Conservation (phyloP, 306 rosid species). For the Sophora flavescens region DNA sequence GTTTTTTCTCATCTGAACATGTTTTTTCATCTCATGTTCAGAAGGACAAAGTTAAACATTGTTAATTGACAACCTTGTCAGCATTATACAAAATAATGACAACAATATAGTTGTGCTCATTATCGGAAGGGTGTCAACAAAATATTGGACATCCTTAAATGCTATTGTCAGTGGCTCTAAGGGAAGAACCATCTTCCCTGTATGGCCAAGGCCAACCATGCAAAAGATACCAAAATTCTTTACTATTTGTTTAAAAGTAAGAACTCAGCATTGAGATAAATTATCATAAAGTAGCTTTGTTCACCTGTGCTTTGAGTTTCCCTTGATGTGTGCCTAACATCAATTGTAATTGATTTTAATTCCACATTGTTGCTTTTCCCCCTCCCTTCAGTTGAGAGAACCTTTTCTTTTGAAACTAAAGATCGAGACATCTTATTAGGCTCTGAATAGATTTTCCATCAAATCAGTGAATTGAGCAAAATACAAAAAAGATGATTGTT, state of each 20-base stretch:
- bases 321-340: constrained; percentile 45
- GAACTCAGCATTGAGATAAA: constrained; percentile 22
- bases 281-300: constrained; percentile 8
- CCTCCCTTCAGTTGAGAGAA: constrained; percentile 48
- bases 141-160: constrained; percentile 69
- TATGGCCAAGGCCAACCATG: constrained; percentile 47
- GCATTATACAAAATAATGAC: constrained; percentile 36
- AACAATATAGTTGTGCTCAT: constrained; percentile 34
- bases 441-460: constrained; percentile 53
- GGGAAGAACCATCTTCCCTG: constrained; percentile 66
- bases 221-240: constrained; percentile 35
- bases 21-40: constrained; percentile 75
- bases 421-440: constrained; percentile 65
- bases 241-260: constrained; percentile 35
- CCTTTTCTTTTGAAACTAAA: constrained; percentile 56
- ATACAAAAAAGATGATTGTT: constrained; percentile 23
- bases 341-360: constrained; percentile 54
- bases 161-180: constrained; percentile 58
- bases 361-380: constrained; percentile 44
- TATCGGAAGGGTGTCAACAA: constrained; percentile 66
- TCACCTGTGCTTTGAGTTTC: constrained; percentile 58
- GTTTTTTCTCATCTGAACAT: constrained; percentile 62
- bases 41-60: constrained; percentile 33
- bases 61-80: constrained; percentile 35
- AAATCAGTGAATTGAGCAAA: constrained; percentile 36